Percentiles rank a stretch among this genome's conserved stretches.
These are phyloP conservation scores for Physaria fendleri DNA, from an alignment of 345 rosid genomes.

Conservation along the genomic window DNA sequence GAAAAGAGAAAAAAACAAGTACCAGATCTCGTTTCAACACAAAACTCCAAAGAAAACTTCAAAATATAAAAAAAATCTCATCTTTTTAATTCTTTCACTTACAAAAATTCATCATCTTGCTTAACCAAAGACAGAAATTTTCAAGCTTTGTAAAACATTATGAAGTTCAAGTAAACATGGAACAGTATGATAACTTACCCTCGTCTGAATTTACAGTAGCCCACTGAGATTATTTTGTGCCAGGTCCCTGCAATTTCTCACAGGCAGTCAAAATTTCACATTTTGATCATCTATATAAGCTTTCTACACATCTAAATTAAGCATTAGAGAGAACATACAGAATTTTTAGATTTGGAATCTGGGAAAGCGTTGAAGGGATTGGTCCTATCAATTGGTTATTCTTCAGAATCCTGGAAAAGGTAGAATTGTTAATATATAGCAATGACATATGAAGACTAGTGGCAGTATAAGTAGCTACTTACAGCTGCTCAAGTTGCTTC, in stretches of 20 bases:
- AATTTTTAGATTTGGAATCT: slow-evolving; percentile 82
- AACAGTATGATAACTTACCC: slow-evolving; percentile 41
- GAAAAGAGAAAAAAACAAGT: neutral
- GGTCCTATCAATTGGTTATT: slow-evolving; percentile 89
- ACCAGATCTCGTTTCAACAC: slow-evolving; percentile 20
- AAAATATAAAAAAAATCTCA: neutral
- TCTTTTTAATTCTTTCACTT: neutral
- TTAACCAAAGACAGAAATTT: neutral
- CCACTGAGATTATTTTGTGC: slow-evolving; percentile 75
- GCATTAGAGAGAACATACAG: slow-evolving; percentile 49
- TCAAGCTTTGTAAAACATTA: neutral
- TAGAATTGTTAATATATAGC: neutral
- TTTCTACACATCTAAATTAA: neutral
- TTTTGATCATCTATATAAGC: neutral
- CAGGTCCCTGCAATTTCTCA: slow-evolving; percentile 52
- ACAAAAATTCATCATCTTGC: neutral
- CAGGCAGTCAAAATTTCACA: neutral
- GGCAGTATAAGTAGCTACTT: slow-evolving; percentile 27
- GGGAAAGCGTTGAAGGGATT: slow-evolving; percentile 83
- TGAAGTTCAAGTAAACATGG: slow-evolving; percentile 6
- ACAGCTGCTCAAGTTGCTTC: slow-evolving; percentile 76
- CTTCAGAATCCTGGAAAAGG: slow-evolving; percentile 53
- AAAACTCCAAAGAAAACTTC: neutral
- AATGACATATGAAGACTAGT: neutral
- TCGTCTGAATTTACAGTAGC: slow-evolving; percentile 51